Conservation (phyloP, 345 rosid genomes). For the Eucalyptus virginea region DNA sequence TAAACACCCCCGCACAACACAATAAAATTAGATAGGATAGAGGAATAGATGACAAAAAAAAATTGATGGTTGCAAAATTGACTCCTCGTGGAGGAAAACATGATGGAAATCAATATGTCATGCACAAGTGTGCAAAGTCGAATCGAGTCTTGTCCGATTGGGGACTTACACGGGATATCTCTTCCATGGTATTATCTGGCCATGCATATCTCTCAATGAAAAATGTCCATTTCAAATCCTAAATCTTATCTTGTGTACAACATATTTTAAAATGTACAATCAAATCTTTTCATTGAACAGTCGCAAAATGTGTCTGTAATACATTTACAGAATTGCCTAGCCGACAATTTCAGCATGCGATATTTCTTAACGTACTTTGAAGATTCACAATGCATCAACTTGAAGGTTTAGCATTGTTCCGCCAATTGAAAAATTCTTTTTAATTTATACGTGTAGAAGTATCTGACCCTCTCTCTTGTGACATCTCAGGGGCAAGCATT, state of each 20-base stretch:
- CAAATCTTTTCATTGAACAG: neutral
- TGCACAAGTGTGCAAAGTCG: neutral
- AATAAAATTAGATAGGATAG: neutral
- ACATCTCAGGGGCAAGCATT: neutral
- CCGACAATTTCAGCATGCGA: neutral
- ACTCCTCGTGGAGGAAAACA: neutral
- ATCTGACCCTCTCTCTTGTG: neutral
- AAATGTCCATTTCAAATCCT: neutral
- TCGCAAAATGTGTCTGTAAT: neutral
- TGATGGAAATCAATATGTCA: neutral
- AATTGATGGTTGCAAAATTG: neutral
- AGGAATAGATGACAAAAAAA: neutral
- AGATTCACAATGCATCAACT: neutral
- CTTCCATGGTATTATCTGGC: neutral
- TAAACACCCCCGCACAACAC: neutral
- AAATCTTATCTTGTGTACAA: neutral
- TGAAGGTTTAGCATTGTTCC: neutral
- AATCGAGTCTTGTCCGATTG: neutral
- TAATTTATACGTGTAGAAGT: neutral
- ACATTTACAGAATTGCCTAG: neutral
- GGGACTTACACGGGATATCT: accelerated
- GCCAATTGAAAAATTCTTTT: neutral
- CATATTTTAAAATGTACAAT: neutral
- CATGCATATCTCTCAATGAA: neutral
- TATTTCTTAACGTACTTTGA: neutral